Base-by-base conservation (phyloP, 441 rosid species). In the Capsella rubella region DNA sequence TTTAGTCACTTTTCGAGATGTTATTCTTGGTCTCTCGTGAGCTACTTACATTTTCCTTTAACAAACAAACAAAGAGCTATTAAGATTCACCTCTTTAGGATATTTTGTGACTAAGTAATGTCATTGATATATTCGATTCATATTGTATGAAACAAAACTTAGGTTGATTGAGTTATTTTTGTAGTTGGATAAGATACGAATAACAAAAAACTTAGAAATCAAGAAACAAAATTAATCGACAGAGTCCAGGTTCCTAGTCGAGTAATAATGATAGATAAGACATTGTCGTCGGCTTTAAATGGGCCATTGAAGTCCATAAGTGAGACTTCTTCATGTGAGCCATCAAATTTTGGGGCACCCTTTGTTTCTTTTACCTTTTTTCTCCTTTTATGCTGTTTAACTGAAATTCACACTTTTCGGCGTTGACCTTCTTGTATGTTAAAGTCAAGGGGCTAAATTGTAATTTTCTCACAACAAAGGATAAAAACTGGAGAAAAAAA, bases 281-380 rank as follows among this genome's bases (percentile, higher is more conserved):
- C 71, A 69, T 63, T 69, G 70, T 69, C 75, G 53, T 76, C 79
- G 13, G 60, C 79, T 59, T 76, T 53, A 76, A 75, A 63, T 76
- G 75, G 79, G 66, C 75, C 79, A 76, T 21, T 55, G 60, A 69
- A 63, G 25, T 71, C 71, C 75, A 62, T 52, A 52, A 43, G 37
- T 34, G 67, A 60, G 63, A 43, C 54, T 72, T 53, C 8, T 52
- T 67, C 69, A 67, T 60, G 78, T 75, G 74, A 61, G 74, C 79
- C 58, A 75, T 68, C 74, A 61, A 61, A 68, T 34, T 31, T 68
- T n/a, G 64, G 79, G 79, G 21, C 51, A 75, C 57, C 56, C 64
- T 51, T 59, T 74, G 68, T 67, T 67, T 39, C 8, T 40, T 37
- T 68, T 51, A 32, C 9, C 68, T 1, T 42, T n/a, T 42, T 32